phyloP scores from a whole-genome alignment of 2,329 filamentous ascomycete species.

The Trichophyton mentagrophytes region DNA sequence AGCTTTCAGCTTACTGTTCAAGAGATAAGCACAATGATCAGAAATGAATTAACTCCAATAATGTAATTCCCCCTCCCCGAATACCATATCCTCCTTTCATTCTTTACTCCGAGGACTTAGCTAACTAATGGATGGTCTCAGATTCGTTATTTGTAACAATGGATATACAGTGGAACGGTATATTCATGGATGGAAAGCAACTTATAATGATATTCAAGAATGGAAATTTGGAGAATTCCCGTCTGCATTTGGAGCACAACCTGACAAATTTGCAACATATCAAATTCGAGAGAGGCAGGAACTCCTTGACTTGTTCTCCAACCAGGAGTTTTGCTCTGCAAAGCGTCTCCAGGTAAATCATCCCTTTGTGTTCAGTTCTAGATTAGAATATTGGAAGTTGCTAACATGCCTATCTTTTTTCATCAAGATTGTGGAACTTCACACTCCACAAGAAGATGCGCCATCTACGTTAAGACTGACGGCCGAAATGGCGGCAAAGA shows the following conservation, averaged over 20 bases:
- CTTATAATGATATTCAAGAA: conserved; percentile 62
- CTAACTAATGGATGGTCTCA: conserved; percentile 1
- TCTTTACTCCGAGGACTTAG: background rate
- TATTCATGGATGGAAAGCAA: conserved; percentile 65
- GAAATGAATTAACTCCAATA: conserved; percentile 56
- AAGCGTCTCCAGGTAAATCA: conserved; percentile 27
- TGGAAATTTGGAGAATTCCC: conserved; percentile 62
- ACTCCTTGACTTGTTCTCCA: conserved; percentile 49
- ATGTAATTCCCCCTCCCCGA: conserved; percentile 41
- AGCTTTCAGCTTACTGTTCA: conserved; percentile 74
- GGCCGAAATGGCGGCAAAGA: conserved; percentile 53
- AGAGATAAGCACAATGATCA: conserved; percentile 70
- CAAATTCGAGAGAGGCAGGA: conserved; percentile 54
- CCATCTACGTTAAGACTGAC: conserved; percentile 55
- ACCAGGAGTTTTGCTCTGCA: conserved; percentile 48
- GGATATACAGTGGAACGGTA: conserved; percentile 76
- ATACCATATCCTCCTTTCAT: background rate
- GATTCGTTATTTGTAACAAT: conserved; percentile 67
- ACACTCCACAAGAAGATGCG: conserved; percentile 65
- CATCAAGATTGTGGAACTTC: conserved; percentile 63
- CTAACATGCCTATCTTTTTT: conserved; percentile 15
- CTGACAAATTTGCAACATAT: conserved; percentile 47
- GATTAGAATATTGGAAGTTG: background rate
- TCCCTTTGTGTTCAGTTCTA: background rate
- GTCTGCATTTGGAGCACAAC: conserved; percentile 50